A percentile compares a stretch with the other conserved stretches of the same genome.
These are phyloP conservation scores for Raddia distichophylla DNA, from an alignment of 176 grass and related monocot genomes.

Conservation along the genomic window DNA sequence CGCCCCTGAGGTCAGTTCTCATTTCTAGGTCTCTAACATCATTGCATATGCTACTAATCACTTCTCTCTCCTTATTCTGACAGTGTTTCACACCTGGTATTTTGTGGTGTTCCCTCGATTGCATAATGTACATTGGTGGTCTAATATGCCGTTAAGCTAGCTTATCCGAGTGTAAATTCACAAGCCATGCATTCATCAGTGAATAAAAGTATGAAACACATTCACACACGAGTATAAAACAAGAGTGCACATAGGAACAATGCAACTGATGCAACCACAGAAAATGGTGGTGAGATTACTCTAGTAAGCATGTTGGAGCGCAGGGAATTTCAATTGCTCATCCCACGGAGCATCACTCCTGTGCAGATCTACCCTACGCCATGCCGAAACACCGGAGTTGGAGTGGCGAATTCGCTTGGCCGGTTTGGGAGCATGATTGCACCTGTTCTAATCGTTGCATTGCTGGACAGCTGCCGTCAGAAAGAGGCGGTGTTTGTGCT, in stretches of 20 bases:
- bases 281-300: too few relatives aligned
- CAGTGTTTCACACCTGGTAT: not conserved
- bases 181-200: not conserved
- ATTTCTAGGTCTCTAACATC: conserved; percentile 15
- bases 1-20: conserved; percentile 70
- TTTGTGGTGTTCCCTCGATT: not conserved
- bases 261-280: too few relatives aligned
- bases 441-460: too few relatives aligned
- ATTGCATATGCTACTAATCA: not conserved
- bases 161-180: not conserved
- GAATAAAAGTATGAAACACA: not conserved
- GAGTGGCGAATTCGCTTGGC: too few relatives aligned
- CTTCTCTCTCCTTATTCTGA: not conserved
- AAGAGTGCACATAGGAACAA: not conserved
- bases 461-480: too few relatives aligned
- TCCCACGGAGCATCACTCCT: too few relatives aligned
- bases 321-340: not conserved
- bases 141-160: too few relatives aligned
- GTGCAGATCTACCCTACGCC: too few relatives aligned
- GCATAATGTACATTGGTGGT: not conserved
- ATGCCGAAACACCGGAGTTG: too few relatives aligned
- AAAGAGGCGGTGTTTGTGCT: too few relatives aligned
- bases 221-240: too few relatives aligned
- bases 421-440: too few relatives aligned
- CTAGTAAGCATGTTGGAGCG: not conserved